A percentile compares a stretch with the other conserved stretches of the same genome.
phyloP scores from a whole-genome alignment of 441 rosid species.

The Euphorbia corollata region DNA sequence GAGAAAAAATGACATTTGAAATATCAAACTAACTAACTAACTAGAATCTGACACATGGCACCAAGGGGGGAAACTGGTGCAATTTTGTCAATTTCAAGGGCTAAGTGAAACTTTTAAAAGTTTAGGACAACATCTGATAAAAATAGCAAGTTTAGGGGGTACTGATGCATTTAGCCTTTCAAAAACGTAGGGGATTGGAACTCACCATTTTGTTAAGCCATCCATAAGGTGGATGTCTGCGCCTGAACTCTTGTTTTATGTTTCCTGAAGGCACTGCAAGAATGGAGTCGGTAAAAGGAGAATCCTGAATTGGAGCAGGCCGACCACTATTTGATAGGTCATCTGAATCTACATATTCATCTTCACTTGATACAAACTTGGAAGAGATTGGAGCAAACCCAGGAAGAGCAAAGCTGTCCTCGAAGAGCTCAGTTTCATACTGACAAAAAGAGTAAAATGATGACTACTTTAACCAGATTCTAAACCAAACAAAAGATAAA shows the following conservation, averaged over 20 bases:
- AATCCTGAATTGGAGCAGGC: constrained; percentile 43
- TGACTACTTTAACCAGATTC: not conserved
- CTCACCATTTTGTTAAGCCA: constrained; percentile 88
- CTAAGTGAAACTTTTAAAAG: no score
- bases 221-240: constrained; percentile 48
- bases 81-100: no score
- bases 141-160: no score
- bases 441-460: constrained; percentile 20
- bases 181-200: no score
- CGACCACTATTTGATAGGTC: constrained; percentile 53
- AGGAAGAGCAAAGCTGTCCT: constrained; percentile 59
- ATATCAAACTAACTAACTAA: no score
- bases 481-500: not conserved
- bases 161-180: no score
- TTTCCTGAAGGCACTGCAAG: constrained; percentile 38
- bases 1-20: no score
- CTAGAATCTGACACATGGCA: no score
- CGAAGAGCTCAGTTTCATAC: constrained; percentile 82
- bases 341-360: constrained; percentile 83
- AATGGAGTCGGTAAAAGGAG: constrained; percentile 43
- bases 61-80: no score
- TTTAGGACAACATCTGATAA: no score
- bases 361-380: constrained; percentile 80
- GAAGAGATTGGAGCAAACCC: constrained; percentile 52
- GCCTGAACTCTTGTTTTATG: constrained; percentile 63